Base-by-base conservation (phyloP, 192 early-diverging fungal genomes). In the Coemansia sp. region DNA sequence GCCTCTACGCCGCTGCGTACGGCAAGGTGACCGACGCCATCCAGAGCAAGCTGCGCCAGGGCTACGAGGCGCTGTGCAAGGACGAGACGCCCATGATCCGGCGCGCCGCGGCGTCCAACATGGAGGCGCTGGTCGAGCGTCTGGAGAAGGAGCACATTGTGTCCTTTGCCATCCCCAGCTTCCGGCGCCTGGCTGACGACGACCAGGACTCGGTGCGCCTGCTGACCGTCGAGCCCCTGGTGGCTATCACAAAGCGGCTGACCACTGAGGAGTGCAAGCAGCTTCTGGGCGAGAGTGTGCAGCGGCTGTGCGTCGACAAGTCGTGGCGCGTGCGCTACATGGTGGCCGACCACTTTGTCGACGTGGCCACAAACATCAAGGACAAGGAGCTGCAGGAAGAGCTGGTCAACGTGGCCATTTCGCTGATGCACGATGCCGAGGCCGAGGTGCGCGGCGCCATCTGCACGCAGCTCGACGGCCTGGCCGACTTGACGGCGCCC, bases 81-180 rank as follows among this genome's bases (percentile, higher is more conserved):
- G 97, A 99, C 72, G 92, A 93, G 39, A 97, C 92, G 27, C 97
- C 97, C 11, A 99, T 99, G 97, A 95, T 96, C 53, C 85, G 95
- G 55, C 84, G 97, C 51, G 91, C 94, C 0, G 90, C 94, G 22
- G 90, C 93, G 17, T 90, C 89, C 14, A 69, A 71, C 42, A 45
- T 79, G 15, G 60, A 47, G 53, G 55, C 53, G 14, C 41, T 78
- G 15, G 67, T 78, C 1, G 53, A 25, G 9, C 52, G 38, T 39
- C 54, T 78, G n/a, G 65, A 60, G 24, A 58, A 73, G 55, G 64
- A 58, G 46, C 82, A 93, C 45, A 75, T 99, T n/a, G 53, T 94
- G 20, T 58, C 76, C 5, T 92, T 94, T 50, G 83, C 94, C 26
- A 84, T 96, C 45, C 91, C 89, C 15, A 69, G 92, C 39, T 97